Percentiles rank a stretch among this genome's conserved stretches.
Conservation (phyloP, 2,329 filamentous ascomycete genomes). For the Calonectria naviculata region DNA sequence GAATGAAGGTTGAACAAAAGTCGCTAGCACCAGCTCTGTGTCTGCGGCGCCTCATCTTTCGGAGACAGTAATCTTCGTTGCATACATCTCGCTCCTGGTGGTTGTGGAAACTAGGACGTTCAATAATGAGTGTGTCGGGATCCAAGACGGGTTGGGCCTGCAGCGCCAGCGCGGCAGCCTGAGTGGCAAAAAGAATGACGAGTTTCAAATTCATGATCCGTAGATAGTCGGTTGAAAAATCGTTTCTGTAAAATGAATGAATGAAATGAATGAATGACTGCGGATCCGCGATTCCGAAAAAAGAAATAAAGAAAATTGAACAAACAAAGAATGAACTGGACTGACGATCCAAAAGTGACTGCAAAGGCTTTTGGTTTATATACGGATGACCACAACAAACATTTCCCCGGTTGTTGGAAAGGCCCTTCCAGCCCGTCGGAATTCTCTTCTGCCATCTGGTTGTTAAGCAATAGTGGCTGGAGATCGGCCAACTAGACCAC, state of each 20-base stretch:
- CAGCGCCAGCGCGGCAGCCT: conserved; percentile 1
- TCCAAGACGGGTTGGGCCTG: neutral
- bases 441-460: neutral
- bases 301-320: neutral
- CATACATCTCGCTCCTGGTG: neutral
- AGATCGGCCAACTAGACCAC: neutral
- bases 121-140: neutral
- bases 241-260: neutral
- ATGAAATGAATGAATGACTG: neutral
- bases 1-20: neutral
- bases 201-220: conserved; percentile 3
- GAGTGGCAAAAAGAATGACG: neutral
- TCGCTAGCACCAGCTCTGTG: neutral
- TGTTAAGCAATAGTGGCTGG: neutral
- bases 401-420: neutral
- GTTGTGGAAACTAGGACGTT: neutral
- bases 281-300: neutral
- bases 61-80: neutral
- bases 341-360: neutral
- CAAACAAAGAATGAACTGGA: neutral
- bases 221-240: neutral
- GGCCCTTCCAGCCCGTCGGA: neutral
- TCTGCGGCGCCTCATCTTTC: neutral
- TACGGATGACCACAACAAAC: neutral
- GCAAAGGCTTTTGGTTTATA: neutral